Conservation (phyloP, 2,329 filamentous ascomycete genomes). For the Parasarocladium wereldwijsianum region DNA sequence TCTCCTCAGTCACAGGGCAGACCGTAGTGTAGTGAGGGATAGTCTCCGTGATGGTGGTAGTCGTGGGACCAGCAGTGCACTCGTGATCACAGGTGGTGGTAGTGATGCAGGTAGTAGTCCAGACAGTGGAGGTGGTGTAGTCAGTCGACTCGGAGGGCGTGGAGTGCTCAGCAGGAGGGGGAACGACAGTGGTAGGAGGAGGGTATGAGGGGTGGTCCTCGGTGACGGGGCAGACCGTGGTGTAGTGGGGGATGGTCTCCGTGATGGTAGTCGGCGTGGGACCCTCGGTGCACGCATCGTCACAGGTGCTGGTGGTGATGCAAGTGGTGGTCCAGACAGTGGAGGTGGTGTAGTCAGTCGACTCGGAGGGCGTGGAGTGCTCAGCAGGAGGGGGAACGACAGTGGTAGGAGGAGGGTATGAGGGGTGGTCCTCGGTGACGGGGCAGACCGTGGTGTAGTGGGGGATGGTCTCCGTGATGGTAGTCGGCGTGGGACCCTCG, state of each 20-base stretch:
- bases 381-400: constrained; percentile 3
- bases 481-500: constrained; percentile 7
- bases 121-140: constrained; percentile 11
- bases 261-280: constrained; percentile 8
- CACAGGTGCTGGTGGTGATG: constrained; percentile 11
- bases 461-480: constrained; percentile 7
- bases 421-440: constrained; percentile 4
- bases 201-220: constrained; percentile 1
- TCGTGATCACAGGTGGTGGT: constrained; percentile 9
- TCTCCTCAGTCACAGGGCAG: constrained; percentile 6
- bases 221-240: constrained; percentile 7
- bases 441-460: constrained; percentile 7
- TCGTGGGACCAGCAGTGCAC: constrained; percentile 8
- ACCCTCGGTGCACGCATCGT: constrained; percentile 8
- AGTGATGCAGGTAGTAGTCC: constrained; percentile 11
- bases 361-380: constrained; percentile 4
- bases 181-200: background rate
- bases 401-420: background rate
- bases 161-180: constrained; percentile 1
- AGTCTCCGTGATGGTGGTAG: constrained; percentile 7
- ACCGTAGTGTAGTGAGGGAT: constrained; percentile 7
- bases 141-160: too few species aligned
- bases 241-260: constrained; percentile 6
- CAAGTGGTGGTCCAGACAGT: constrained; percentile 11
- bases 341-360: constrained; percentile 8